phyloP scores from a whole-genome alignment of 2,329 filamentous ascomycete species.

The Zymoseptoria tritici region DNA sequence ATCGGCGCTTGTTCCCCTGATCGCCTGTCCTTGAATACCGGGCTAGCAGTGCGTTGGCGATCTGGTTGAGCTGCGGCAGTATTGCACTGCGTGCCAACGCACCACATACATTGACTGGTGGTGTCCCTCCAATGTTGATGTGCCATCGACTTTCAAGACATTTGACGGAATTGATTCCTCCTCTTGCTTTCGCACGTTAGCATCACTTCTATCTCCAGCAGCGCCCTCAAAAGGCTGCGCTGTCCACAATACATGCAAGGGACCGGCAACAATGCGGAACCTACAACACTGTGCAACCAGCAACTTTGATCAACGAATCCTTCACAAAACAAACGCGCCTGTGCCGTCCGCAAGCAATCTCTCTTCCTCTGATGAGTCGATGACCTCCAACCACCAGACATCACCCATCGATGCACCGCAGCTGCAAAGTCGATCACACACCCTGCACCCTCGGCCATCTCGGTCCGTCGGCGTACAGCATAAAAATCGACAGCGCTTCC shows the following conservation, averaged over 20 bases:
- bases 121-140: background rate
- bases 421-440: background rate
- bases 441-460: background rate
- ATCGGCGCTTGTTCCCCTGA: constrained; percentile 8
- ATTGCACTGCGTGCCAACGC: constrained; percentile 2
- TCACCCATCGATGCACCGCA: background rate
- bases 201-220: background rate
- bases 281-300: background rate
- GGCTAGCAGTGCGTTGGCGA: constrained; percentile 15
- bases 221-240: background rate
- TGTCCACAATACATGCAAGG: background rate
- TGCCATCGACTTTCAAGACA: background rate
- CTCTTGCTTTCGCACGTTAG: background rate
- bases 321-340: background rate
- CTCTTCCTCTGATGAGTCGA: background rate
- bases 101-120: background rate
- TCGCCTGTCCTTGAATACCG: constrained; percentile 14
- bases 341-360: background rate
- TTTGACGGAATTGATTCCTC: background rate
- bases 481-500: background rate
- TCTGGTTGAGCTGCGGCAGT: constrained; percentile 14
- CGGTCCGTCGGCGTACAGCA: constrained; percentile 1
- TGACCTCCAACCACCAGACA: background rate
- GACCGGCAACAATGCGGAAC: background rate
- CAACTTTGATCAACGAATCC: background rate